Conservation (phyloP, 176 grass and related monocot species). For the Musa troglodytarum region DNA sequence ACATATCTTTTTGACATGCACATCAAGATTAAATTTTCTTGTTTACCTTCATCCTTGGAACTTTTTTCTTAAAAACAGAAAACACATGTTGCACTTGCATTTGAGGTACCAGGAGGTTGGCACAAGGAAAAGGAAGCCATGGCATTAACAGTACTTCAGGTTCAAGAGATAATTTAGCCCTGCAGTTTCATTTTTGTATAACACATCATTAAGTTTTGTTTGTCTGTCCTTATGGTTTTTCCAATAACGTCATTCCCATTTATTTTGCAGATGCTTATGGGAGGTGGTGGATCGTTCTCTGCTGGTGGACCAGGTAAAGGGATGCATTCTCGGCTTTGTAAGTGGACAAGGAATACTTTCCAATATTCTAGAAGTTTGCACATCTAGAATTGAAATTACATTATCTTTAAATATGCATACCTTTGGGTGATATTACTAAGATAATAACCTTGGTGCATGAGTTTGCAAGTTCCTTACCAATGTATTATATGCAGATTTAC, state of each 20-base stretch:
- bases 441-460: neutral
- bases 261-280: slow-evolving; percentile 53
- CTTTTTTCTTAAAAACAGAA: slow-evolving; percentile 33
- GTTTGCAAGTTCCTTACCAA: no score
- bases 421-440: neutral
- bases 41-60: slow-evolving; percentile 15
- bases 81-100: slow-evolving; percentile 77
- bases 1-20: neutral
- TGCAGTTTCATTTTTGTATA: neutral
- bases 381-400: neutral
- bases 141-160: slow-evolving; percentile 72
- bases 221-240: no score
- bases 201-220: neutral
- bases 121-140: slow-evolving; percentile 60
- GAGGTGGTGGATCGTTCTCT: slow-evolving; percentile 65
- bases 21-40: neutral
- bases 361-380: neutral
- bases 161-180: slow-evolving; percentile 16
- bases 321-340: slow-evolving; percentile 42
- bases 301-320: slow-evolving; percentile 88
- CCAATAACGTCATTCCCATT: no score
- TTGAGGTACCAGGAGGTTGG: slow-evolving; percentile 91
- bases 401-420: neutral
- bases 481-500: slow-evolving; percentile 38
- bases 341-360: neutral